These are phyloP conservation scores for Pyronema domesticum DNA, from an alignment of 495 filamentous ascomycete species.

Conservation along the genomic window DNA sequence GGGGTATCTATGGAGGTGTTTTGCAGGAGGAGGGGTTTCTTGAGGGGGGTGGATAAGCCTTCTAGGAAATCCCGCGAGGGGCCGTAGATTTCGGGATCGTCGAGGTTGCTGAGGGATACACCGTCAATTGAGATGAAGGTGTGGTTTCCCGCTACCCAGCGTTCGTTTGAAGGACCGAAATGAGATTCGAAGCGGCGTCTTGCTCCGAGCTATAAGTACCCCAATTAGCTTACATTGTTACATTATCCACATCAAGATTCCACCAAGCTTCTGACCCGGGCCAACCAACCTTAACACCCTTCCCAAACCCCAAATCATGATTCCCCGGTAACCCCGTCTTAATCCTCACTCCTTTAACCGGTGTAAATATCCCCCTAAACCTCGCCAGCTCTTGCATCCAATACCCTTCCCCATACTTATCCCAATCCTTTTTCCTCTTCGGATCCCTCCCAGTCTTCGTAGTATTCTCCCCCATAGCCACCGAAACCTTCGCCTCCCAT, in stretches of 20 bases:
- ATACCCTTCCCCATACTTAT: constrained; percentile 53
- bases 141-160: constrained; percentile 89
- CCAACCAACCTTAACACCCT: constrained; percentile 59
- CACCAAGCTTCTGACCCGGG: no score
- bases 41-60: constrained; percentile 30
- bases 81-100: constrained; percentile 44
- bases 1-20: no score
- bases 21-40: no score
- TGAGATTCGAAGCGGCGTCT: constrained; percentile 67
- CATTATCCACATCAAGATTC: no score
- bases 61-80: constrained; percentile 63
- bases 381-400: constrained; percentile 71
- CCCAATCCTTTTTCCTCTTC: constrained; percentile 38
- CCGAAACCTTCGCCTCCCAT: constrained; percentile 52
- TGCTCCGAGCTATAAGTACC: no score
- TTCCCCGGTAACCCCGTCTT: constrained; percentile 78
- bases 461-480: constrained; percentile 46
- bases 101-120: constrained; percentile 51
- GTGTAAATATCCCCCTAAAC: constrained; percentile 61
- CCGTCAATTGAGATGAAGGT: constrained; percentile 83
- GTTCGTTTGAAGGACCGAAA: constrained; percentile 73
- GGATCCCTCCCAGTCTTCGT: constrained; percentile 28
- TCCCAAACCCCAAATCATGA: constrained; percentile 87
- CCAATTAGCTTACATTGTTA: no score
- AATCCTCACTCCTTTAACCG: constrained; percentile 49